These are phyloP conservation scores for Yamadazyma dushanensis DNA, from an alignment of 1,139 yeast genomes.

Conservation along the genomic window DNA sequence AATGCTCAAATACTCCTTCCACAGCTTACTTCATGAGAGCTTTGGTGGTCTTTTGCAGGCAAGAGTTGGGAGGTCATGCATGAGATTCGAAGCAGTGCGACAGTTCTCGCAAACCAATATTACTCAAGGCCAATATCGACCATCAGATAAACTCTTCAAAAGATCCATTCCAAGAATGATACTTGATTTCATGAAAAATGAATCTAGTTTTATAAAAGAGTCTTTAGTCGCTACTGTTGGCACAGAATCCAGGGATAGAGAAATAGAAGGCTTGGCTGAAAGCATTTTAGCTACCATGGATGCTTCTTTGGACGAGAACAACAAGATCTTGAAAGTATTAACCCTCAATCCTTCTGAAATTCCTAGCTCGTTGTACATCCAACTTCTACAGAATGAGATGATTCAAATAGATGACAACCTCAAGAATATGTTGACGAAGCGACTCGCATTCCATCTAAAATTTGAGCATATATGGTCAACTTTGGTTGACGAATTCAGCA, in stretches of 20 bases:
- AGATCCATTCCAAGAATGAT: conserved; percentile 12
- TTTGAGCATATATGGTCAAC: conserved; percentile 34
- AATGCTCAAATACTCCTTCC: not conserved
- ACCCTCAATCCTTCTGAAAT: conserved; percentile 35
- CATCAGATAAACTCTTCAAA: not conserved
- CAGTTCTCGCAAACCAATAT: not conserved
- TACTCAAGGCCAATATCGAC: not conserved
- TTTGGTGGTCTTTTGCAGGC: conserved; percentile 1
- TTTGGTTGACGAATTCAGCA: conserved; percentile 25
- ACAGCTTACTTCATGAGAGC: not conserved
- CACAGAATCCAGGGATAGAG: not conserved
- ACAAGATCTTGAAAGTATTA: conserved; percentile 28
- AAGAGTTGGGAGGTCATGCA: not conserved
- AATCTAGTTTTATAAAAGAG: conserved; percentile 15
- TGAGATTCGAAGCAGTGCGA: not conserved
- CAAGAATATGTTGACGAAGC: conserved; percentile 22
- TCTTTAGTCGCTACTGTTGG: conserved; percentile 9
- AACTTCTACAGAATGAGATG: conserved; percentile 20
- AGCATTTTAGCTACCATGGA: conserved; percentile 11
- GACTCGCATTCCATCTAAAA: conserved; percentile 33
- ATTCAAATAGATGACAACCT: conserved; percentile 22
- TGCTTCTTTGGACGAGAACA: conserved; percentile 30
- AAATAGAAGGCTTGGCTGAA: conserved; percentile 6
- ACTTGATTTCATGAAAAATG: conserved; percentile 19
- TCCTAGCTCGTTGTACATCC: conserved; percentile 29